phyloP scores from a whole-genome alignment of 129 eudicot genomes.

The Erigeron canadensis region DNA sequence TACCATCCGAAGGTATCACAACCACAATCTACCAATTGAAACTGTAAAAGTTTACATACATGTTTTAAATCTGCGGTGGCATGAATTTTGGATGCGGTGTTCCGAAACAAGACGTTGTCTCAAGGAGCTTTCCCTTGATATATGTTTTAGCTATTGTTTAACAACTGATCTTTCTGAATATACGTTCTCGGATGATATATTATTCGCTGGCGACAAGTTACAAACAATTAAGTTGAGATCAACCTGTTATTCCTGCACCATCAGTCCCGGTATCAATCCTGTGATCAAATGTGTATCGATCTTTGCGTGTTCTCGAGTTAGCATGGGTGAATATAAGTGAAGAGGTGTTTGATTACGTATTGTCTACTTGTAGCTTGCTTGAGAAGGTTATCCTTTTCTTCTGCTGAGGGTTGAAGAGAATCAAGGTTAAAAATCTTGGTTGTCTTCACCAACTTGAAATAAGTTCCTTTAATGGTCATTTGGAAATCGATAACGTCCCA shows the following conservation, averaged over 20 bases:
- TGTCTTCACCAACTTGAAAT: background rate
- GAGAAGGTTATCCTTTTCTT: background rate
- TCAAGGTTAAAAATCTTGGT: slow-evolving; percentile 8
- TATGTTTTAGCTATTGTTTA: no score
- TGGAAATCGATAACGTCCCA: slow-evolving; percentile 10
- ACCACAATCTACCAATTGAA: slow-evolving; percentile 7
- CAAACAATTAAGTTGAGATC: background rate
- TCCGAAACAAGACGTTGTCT: slow-evolving; percentile 2
- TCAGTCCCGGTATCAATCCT: background rate
- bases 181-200: background rate
- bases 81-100: background rate
- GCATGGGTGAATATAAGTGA: background rate
- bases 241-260: background rate
- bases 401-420: background rate
- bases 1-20: slow-evolving; percentile 11
- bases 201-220: background rate
- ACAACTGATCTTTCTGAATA: background rate
- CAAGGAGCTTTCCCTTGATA: background rate
- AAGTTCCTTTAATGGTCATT: background rate
- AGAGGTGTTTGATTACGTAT: background rate
- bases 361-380: slow-evolving; percentile 18
- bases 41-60: no score
- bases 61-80: no score
- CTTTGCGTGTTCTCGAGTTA: background rate
- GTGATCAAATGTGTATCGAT: slow-evolving; percentile 4